phyloP scores from a whole-genome alignment of 306 rosid genomes.

The Crataegus laevigata region DNA sequence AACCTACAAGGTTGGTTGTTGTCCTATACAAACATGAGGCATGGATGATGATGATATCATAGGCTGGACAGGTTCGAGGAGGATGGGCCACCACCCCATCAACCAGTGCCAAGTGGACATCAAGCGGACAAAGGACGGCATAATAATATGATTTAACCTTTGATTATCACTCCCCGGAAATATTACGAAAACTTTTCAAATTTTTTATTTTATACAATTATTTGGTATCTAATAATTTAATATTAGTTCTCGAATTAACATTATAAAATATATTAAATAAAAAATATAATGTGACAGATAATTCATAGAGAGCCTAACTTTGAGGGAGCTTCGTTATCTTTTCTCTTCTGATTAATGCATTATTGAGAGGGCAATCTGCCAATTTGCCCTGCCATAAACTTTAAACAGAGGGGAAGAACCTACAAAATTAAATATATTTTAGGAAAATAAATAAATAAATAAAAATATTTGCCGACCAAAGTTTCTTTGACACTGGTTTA shows the following conservation, averaged over 20 bases:
- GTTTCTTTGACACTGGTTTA: slow-evolving; percentile 52
- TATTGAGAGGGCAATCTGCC: not conserved
- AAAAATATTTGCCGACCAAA: slow-evolving; percentile 44
- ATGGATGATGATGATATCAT: slow-evolving; percentile 19
- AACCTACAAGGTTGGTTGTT: slow-evolving; percentile 24
- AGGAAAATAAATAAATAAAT: slow-evolving; percentile 3
- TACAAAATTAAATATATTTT: not conserved
- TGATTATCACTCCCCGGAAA: not conserved
- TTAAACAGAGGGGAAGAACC: not conserved
- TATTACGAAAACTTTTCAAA: no score
- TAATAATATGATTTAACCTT: not conserved
- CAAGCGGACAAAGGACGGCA: slow-evolving; percentile 30
- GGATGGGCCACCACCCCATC: slow-evolving; percentile 1
- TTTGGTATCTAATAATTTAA: no score
- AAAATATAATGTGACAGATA: fast-evolving
- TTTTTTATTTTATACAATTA: no score
- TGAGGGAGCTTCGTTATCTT: fast-evolving
- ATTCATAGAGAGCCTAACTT: fast-evolving
- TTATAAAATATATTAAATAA: no score
- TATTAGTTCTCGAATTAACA: no score
- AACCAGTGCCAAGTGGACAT: slow-evolving; percentile 25
- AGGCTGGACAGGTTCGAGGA: slow-evolving; percentile 2
- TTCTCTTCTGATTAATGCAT: not conserved
- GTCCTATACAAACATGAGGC: slow-evolving; percentile 15
- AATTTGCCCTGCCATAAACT: slow-evolving; percentile 12